Evolutionary conservation across 1,139 yeast species (phyloP).

Genomic region (Magnusiomyces fungicola): DNA sequence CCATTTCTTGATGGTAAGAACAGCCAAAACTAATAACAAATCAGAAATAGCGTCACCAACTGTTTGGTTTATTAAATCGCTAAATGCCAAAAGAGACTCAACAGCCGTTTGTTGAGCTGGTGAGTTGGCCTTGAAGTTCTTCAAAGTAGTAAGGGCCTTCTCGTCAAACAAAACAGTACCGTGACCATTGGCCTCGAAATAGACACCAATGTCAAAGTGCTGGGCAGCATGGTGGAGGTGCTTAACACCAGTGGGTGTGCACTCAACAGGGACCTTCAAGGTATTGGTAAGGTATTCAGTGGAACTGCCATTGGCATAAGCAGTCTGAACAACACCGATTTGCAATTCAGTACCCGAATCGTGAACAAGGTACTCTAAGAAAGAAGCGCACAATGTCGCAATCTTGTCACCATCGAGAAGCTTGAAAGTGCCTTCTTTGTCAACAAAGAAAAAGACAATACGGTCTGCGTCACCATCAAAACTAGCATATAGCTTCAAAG

Average conservation of each 20-base stretch:
- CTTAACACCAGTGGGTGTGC: constrained; percentile 95
- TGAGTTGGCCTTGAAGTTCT: constrained; percentile 27
- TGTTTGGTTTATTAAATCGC: constrained; percentile 81
- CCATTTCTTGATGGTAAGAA: constrained; percentile 50
- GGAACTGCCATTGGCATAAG: constrained; percentile 93
- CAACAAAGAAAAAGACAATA: constrained; percentile 72
- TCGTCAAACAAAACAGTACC: constrained; percentile 86
- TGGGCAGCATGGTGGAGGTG: constrained; percentile 87
- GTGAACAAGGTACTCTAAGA: constrained; percentile 48
- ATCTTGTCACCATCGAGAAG: constrained; percentile 92
- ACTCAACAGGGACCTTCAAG: constrained; percentile 69
- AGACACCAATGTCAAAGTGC: constrained; percentile 81
- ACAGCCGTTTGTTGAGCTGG: constrained; percentile 41
- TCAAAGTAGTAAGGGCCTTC: constrained; percentile 40
- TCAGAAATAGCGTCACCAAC: constrained; percentile 97
- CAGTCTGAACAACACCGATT: constrained; percentile 93
- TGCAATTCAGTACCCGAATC: constrained; percentile 31
- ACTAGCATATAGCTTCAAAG: constrained; percentile 57
- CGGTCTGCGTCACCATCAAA: constrained; percentile 98
- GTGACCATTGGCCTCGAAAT: constrained; percentile 99
- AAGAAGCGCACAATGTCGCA: constrained; percentile 73
- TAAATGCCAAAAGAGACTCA: constrained; percentile 47
- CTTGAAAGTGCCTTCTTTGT: constrained; percentile 44
- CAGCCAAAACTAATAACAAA: constrained; percentile 64
- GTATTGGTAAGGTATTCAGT: constrained; percentile 59